phyloP scores from a whole-genome alignment of 441 rosid genomes.

The Erysimum pusillum region DNA sequence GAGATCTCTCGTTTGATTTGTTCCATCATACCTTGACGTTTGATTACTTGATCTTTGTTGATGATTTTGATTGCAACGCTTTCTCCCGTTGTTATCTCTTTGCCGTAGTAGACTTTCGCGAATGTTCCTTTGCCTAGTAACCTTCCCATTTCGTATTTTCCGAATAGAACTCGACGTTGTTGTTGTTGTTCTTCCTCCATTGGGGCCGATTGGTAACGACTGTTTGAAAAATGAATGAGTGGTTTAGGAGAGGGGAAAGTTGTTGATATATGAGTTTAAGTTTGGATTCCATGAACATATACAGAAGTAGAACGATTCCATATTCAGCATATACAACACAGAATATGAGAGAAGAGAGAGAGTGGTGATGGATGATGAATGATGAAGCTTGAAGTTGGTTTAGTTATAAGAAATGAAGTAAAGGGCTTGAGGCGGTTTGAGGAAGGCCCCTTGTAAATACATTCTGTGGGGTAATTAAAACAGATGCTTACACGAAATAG shows the following conservation, averaged over 20 bases:
- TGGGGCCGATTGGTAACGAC: background rate
- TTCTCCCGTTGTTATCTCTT: conserved; percentile 52
- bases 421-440: background rate
- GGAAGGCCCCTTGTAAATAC: conserved; percentile 25
- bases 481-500: background rate
- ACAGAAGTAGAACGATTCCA: conserved; percentile 19
- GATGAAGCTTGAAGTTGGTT: conserved; percentile 14
- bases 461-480: conserved; percentile 29
- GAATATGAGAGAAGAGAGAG: background rate
- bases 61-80: conserved; percentile 78
- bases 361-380: conserved; percentile 1
- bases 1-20: conserved; percentile 88
- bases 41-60: conserved; percentile 64
- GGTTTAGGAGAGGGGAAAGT: background rate
- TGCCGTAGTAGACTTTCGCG: conserved; percentile 77
- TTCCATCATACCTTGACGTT: conserved; percentile 73
- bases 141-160: conserved; percentile 83
- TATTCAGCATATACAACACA: background rate
- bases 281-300: conserved; percentile 20
- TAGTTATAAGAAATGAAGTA: background rate
- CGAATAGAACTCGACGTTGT: conserved; percentile 60
- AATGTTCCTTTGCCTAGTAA: conserved; percentile 82
- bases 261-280: background rate
- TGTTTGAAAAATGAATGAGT: background rate
- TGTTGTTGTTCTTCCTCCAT: conserved; percentile 61